These are phyloP conservation scores for Aspergillus hancockii DNA, from an alignment of 495 filamentous ascomycete species.

Conservation along the genomic window DNA sequence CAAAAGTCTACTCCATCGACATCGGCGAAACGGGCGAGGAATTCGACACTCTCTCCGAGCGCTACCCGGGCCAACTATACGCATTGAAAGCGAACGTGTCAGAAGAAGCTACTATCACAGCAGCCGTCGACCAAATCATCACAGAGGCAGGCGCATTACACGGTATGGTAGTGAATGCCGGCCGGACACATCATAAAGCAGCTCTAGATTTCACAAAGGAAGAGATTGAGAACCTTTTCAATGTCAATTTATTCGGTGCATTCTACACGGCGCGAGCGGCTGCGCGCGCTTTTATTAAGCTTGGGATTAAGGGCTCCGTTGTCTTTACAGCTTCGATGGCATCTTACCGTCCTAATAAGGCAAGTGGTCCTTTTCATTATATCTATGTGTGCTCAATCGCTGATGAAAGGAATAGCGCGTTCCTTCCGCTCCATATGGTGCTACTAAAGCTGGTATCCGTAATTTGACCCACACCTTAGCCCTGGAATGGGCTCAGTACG, in stretches of 20 bases:
- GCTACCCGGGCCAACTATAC: constrained; percentile 31
- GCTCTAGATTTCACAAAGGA: constrained; percentile 44
- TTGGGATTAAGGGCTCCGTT: constrained; percentile 44
- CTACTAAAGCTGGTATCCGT: constrained; percentile 34
- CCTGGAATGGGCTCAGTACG: constrained; percentile 50
- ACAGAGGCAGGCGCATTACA: constrained; percentile 34
- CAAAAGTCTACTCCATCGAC: constrained; percentile 42
- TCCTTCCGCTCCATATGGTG: constrained; percentile 34
- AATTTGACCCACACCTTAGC: constrained; percentile 45
- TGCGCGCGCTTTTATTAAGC: constrained; percentile 42
- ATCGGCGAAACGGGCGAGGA: constrained; percentile 41
- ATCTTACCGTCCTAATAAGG: constrained; percentile 48
- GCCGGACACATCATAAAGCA: constrained; percentile 47
- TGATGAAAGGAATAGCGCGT: constrained; percentile 25
- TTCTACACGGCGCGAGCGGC: constrained; percentile 38
- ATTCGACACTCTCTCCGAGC: constrained; percentile 32
- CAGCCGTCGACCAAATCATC: constrained; percentile 40
- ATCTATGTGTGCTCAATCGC: too few species aligned
- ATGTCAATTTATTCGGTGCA: constrained; percentile 45
- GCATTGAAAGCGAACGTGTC: constrained; percentile 41
- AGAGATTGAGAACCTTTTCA: constrained; percentile 43
- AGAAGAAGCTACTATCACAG: constrained; percentile 34
- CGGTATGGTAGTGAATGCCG: constrained; percentile 43
- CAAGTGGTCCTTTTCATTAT: background rate
- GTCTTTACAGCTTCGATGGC: constrained; percentile 51